These are phyloP conservation scores for Xylaria nigripes DNA, from an alignment of 495 filamentous ascomycete genomes.

Conservation along the genomic window DNA sequence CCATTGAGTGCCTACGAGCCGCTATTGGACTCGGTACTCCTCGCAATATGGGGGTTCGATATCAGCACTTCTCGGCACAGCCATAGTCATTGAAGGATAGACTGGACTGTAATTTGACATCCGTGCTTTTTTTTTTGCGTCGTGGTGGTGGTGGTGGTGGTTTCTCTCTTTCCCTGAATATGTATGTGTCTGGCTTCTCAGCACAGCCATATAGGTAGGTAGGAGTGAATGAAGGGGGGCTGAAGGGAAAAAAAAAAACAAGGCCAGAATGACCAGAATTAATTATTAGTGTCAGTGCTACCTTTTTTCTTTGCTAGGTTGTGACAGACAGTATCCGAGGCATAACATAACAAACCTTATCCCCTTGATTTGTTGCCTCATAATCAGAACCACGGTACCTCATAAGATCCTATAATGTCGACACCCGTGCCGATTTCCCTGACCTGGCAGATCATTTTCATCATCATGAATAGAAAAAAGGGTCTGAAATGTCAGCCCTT, in stretches of 20 bases:
- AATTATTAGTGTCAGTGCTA: slow-evolving; percentile 4
- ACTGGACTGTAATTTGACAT: slow-evolving; percentile 98
- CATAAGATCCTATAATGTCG: neutral
- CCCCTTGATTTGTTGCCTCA: neutral
- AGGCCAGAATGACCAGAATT: neutral
- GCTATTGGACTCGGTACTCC: slow-evolving; percentile 25
- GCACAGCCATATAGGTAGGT: neutral
- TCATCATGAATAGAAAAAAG: slow-evolving; percentile 4
- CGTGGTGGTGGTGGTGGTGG: too few relatives aligned
- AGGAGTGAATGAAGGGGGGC: neutral
- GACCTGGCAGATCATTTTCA: slow-evolving; percentile 1
- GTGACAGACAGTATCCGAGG: neutral
- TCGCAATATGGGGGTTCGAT: slow-evolving; percentile 35
- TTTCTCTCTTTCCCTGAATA: neutral
- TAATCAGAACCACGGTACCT: neutral
- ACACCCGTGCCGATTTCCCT: slow-evolving; percentile 5
- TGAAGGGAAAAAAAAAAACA: neutral
- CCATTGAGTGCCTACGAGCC: slow-evolving; percentile 24
- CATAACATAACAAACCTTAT: slow-evolving; percentile 6
- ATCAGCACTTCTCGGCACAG: slow-evolving; percentile 83
- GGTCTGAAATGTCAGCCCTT: neutral
- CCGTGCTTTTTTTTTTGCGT: slow-evolving; percentile 75
- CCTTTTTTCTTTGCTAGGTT: neutral
- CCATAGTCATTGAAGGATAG: slow-evolving; percentile 66
- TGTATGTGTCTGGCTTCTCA: neutral